A percentile compares a stretch with the other conserved stretches of the same genome.
Conservation (phyloP, 169 alveolate species). For the Theileria annulata region DNA sequence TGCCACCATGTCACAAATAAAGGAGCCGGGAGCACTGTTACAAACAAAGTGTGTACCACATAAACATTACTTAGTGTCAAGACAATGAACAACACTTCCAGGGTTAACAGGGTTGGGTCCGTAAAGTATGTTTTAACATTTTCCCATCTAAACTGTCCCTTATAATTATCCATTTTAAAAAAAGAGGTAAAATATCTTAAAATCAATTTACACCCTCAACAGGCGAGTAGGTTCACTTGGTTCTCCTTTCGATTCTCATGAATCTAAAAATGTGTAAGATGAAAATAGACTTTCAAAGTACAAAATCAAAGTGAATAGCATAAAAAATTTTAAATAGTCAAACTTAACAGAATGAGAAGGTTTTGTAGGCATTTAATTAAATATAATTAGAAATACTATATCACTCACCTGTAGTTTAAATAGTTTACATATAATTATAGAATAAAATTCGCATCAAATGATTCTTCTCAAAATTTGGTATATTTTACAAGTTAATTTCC, state of each 20-base stretch:
- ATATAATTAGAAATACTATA: background rate
- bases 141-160: constrained; percentile 65
- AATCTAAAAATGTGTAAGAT: constrained; percentile 17
- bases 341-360: background rate
- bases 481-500: constrained; percentile 3
- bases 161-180: constrained; percentile 9
- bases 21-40: constrained; percentile 88
- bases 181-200: background rate
- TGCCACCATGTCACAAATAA: constrained; percentile 92
- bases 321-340: background rate
- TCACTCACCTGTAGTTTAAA: background rate
- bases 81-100: constrained; percentile 83
- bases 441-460: background rate
- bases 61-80: constrained; percentile 88
- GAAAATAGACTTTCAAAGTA: background rate
- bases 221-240: background rate
- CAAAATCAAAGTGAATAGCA: background rate
- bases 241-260: background rate
- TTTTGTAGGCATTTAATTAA: background rate
- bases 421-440: background rate
- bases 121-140: constrained; percentile 80
- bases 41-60: constrained; percentile 87
- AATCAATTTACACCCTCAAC: constrained; percentile 9
- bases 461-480: background rate
- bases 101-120: constrained; percentile 85